Base-by-base conservation (phyloP, 2,329 filamentous ascomycete genomes). In the Neofusicoccum sp. region DNA sequence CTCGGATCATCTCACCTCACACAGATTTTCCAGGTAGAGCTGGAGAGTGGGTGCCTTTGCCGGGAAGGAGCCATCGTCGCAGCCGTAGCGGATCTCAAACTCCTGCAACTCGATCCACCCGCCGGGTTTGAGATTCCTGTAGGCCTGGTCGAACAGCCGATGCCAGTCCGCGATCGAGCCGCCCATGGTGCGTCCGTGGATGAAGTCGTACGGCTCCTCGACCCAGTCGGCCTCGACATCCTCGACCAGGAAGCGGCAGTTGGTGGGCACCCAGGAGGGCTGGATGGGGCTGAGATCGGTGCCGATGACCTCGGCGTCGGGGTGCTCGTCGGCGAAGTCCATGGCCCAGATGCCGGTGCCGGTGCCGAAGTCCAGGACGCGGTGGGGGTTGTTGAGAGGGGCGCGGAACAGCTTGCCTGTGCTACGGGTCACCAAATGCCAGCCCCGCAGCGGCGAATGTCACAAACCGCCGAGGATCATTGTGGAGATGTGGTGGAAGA, bases 131-230 rank as follows among this genome's bases (percentile, higher is more conserved):
- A 82, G 72, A 68, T 78, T 69, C 0, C 31, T 28, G 53, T 66
- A 69, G 20, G 66, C 65, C 59, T 80, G 77, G 20, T 76, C 69
- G 16, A 85, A 69, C 60, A 87, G 73, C 7, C 74, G 72, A 2
- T 73, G 71, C 71, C 85, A 86, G 65, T 88, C 76, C 11, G 78
- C 76, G 45, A 89, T 77, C 8, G 80, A 78, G 33, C 79, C 80
- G 63, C 78, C 68, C 78, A 84, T 76, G 75, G 81, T 67, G 65
- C 81, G 68, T 67, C 79, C 68, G 78, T 82, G 78, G 77, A 88
- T 81, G 64, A 82, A 81, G 68, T 88, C 85, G 66, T 84, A 86
- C n/a, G 2, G n/a, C 58, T 36, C 38, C 7, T 54, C 45, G 24
- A 36, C 11, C 58, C 58, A 60, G 11, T 80, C 76, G 9, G 64